Percentiles rank a stretch among this genome's conserved stretches.
These are phyloP conservation scores for Mycosphaerelloides madeirae DNA, from an alignment of 2,329 filamentous ascomycete species.

Conservation along the genomic window DNA sequence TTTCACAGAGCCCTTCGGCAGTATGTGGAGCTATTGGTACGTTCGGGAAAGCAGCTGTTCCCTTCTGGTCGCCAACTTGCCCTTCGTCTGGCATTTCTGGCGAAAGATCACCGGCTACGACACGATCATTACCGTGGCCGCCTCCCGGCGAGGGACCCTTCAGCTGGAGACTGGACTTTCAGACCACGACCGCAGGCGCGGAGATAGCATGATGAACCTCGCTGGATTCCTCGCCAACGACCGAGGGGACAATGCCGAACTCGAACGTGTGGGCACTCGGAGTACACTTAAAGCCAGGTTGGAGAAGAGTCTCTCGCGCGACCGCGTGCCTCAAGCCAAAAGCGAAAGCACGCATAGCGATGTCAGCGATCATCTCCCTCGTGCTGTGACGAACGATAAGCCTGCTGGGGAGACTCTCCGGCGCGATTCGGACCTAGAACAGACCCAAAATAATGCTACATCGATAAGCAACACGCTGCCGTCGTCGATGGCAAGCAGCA, in stretches of 20 bases:
- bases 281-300: no score
- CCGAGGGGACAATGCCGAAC: no score
- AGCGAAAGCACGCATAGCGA: no score
- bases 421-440: conserved; percentile 1
- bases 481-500: conserved; percentile 9
- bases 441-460: no score
- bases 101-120: conserved; percentile 37
- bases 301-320: no score
- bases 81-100: conserved; percentile 56
- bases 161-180: background rate
- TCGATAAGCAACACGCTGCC: background rate
- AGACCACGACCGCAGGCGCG: background rate
- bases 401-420: conserved; percentile 1
- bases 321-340: no score
- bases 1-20: conserved; percentile 53
- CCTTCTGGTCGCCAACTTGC: conserved; percentile 57
- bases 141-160: background rate
- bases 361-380: no score
- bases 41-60: conserved; percentile 56
- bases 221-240: conserved; percentile 8
- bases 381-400: conserved; percentile 4
- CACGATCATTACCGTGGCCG: conserved; percentile 4
- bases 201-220: conserved; percentile 9
- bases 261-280: no score
- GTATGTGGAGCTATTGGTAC: conserved; percentile 57